Conservation (phyloP, 176 grass and related monocot species). For the Ensete ventricosum region DNA sequence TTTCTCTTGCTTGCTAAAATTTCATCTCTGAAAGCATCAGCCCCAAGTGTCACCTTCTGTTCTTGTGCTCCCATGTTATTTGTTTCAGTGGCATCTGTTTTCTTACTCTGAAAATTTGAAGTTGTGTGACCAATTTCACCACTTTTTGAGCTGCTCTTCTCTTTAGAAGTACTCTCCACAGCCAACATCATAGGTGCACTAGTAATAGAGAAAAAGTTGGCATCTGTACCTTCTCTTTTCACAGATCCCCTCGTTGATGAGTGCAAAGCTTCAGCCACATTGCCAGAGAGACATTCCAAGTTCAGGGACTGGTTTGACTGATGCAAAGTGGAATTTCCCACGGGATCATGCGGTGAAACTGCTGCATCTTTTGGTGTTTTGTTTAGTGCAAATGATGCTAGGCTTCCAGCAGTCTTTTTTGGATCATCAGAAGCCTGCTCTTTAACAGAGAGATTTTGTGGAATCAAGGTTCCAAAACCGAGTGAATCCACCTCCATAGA, state of each 20-base stretch:
- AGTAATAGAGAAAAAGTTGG: neutral
- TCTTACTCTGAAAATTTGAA: neutral
- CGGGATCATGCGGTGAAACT: neutral
- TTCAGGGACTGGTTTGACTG: neutral
- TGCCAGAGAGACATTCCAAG: neutral
- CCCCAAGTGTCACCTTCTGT: conserved; percentile 23
- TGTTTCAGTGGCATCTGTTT: neutral
- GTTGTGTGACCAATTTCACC: neutral
- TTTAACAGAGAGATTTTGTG: conserved; percentile 15
- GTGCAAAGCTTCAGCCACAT: neutral
- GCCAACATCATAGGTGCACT: neutral
- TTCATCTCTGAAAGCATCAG: conserved; percentile 45
- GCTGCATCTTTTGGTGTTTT: conserved; percentile 2
- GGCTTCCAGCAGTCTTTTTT: neutral
- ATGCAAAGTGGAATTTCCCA: neutral
- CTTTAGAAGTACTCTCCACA: neutral
- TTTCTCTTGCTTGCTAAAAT: conserved; percentile 76
- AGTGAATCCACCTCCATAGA: conserved; percentile 15
- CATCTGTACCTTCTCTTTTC: conserved; percentile 20
- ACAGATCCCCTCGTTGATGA: conserved; percentile 22
- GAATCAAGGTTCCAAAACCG: conserved; percentile 17
- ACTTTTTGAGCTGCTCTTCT: neutral
- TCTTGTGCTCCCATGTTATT: neutral
- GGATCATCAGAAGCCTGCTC: conserved; percentile 8
- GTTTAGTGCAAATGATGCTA: neutral